These are phyloP conservation scores for Neurospora sp. DNA, from an alignment of 495 filamentous ascomycete genomes.

Conservation along the genomic window DNA sequence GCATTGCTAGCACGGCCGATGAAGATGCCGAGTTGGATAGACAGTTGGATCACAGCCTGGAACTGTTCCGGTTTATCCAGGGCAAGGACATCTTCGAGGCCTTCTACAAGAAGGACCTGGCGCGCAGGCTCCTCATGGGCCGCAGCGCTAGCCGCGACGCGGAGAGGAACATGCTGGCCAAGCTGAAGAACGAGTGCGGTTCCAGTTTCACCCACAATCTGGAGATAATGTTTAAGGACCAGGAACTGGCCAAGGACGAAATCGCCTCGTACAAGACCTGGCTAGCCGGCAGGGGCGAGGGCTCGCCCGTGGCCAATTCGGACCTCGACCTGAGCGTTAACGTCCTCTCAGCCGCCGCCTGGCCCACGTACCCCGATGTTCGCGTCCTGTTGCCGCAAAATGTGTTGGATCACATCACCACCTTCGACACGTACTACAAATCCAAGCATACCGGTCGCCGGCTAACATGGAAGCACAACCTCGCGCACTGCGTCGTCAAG, in stretches of 20 bases:
- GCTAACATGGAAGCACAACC: slow-evolving; percentile 82
- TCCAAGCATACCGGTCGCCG: slow-evolving; percentile 77
- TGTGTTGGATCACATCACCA: slow-evolving; percentile 54
- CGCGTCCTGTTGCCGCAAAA: slow-evolving; percentile 63
- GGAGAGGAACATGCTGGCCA: slow-evolving; percentile 85
- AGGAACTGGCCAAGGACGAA: slow-evolving; percentile 80
- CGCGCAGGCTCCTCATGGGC: slow-evolving; percentile 76
- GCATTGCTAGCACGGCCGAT: slow-evolving; percentile 48
- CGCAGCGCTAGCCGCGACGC: slow-evolving; percentile 90
- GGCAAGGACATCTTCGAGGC: slow-evolving; percentile 97
- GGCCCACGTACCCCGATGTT: slow-evolving; percentile 85
- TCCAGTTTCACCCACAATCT: slow-evolving; percentile 90
- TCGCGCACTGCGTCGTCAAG: slow-evolving; percentile 76
- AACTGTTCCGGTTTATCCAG: slow-evolving; percentile 93
- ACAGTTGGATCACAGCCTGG: slow-evolving; percentile 82
- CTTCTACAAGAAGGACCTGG: slow-evolving; percentile 97
- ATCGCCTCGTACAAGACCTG: slow-evolving; percentile 61
- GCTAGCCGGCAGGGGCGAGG: slow-evolving; percentile 32
- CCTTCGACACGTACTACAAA: slow-evolving; percentile 75
- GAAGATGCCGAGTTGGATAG: slow-evolving; percentile 84
- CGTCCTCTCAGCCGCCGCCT: slow-evolving; percentile 76
- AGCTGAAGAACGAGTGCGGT: slow-evolving; percentile 89
- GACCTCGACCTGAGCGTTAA: slow-evolving; percentile 73
- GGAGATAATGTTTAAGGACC: slow-evolving; percentile 98
- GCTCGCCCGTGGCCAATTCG: slow-evolving; percentile 31